phyloP scores from a whole-genome alignment of 2,329 filamentous ascomycete species.

The Sporothrix brunneoviolacea region DNA sequence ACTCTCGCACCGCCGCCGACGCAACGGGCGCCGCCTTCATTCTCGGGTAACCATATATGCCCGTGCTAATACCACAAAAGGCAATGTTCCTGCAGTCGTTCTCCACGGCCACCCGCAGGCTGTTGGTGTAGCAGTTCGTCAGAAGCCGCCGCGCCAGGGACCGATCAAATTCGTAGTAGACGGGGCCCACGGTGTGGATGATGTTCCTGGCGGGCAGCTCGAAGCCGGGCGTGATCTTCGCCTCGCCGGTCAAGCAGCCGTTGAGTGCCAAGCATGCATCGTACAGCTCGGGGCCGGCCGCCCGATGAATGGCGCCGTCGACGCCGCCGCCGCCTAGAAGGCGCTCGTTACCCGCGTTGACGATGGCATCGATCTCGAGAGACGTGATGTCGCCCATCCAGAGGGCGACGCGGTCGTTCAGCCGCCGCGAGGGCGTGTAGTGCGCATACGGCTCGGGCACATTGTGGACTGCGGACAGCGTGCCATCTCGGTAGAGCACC shows the following conservation, averaged over 20 bases:
- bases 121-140: constrained; percentile 59
- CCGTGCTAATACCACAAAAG: constrained; percentile 81
- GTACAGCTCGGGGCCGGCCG: constrained; percentile 63
- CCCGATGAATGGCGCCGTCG: constrained; percentile 77
- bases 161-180: constrained; percentile 49
- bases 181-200: constrained; percentile 85
- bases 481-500: not conserved
- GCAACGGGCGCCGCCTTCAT: constrained; percentile 66
- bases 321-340: constrained; percentile 88
- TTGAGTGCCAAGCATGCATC: constrained; percentile 64
- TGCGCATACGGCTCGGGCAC: not conserved
- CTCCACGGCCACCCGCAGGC: constrained; percentile 64
- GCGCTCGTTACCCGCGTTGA: constrained; percentile 81
- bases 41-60: constrained; percentile 82
- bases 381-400: constrained; percentile 75
- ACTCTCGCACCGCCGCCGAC: constrained; percentile 49
- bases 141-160: constrained; percentile 43
- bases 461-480: not conserved
- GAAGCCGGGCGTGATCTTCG: constrained; percentile 78
- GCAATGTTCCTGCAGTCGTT: constrained; percentile 65
- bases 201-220: constrained; percentile 68
- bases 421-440: constrained; percentile 26
- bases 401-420: constrained; percentile 67
- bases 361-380: constrained; percentile 72
- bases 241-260: constrained; percentile 69